Evolutionary conservation across 78 protist species (phyloP).

Genomic region (Emiliania huxleyi): DNA sequence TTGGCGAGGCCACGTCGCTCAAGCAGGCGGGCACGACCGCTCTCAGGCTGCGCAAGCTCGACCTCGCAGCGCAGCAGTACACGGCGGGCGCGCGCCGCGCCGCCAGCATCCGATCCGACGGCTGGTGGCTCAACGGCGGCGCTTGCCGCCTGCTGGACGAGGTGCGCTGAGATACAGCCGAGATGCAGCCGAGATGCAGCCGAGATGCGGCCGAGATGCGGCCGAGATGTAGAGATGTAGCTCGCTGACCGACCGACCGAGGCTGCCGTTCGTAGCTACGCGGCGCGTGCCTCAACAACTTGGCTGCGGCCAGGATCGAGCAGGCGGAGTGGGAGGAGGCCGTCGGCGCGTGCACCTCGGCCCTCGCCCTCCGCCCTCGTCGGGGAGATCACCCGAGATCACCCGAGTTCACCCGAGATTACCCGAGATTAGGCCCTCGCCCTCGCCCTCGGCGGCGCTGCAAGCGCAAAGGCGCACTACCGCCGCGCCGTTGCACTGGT

Average conservation of each 20-base stretch:
- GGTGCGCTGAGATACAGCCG: too few species aligned
- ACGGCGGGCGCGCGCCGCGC: background rate
- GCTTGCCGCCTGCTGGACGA: background rate
- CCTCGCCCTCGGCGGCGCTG: too few species aligned
- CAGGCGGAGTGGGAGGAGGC: background rate
- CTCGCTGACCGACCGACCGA: too few species aligned
- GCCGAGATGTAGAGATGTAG: too few species aligned
- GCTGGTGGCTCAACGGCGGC: background rate
- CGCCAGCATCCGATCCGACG: background rate
- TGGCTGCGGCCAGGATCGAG: background rate
- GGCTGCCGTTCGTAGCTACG: too few species aligned
- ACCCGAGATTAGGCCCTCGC: background rate
- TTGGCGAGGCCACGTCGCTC: background rate
- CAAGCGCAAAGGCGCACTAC: background rate
- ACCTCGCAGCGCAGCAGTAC: background rate
- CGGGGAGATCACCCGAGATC: too few species aligned
- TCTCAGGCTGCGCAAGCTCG: background rate
- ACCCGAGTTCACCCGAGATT: too few species aligned
- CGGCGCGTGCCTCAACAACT: background rate
- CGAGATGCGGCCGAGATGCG: too few species aligned
- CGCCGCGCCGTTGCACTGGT: background rate
- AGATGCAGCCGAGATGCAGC: too few species aligned
- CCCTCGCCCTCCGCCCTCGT: background rate
- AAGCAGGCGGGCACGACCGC: background rate
- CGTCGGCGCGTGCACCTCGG: background rate